Evolutionary conservation across 2,329 filamentous ascomycete genomes (phyloP), one percentile per base, ranked within the genome.

Genomic region (Colletotrichum siamense): DNA sequence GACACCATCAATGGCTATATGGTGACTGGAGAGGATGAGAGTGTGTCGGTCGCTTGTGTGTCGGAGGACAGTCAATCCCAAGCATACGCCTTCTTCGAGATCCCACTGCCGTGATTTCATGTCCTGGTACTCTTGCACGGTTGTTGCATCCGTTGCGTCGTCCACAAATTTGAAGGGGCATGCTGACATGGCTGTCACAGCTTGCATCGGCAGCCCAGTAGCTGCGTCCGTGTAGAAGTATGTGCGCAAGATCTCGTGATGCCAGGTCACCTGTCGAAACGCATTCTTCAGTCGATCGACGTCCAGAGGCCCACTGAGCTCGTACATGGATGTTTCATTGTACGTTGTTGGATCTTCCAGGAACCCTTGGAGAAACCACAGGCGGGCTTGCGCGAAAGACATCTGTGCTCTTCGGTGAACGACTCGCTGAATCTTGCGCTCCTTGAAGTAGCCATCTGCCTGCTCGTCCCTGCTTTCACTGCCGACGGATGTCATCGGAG

Each of bases 1-100:
- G 49, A 86, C 76, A 1, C 86, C 88, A 76, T 91, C 90, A 83
- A 91, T 85, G 39, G 84, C 81, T 49, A 91, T 90, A 77, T 91
- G 89, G 74, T 90, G 89, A 62, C 83, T 84, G 2, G 81, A 81
- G 7, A 91, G 63, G 0, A 91, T 52, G 5, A 90, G 74, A 77
- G 82, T 86, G 73, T 88, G 85, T 2, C 32, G 32, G 5, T 61
- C 10, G 8, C 22, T 12, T 7, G 49, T 15, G 5, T 67, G 69
- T 16, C 69, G 62, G 18, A 72, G 49, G 18, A 72, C 18, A 4
- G 44, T 39, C 8, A 72, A 26, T 4, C 62, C 69, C 1, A 72
- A 26, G n/a, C 30, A 55, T 5, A 59, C 24, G 1, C 69, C 69
- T 44, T 61, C 62, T n/a, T 44, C 69, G 10, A 72, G 49, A 13